Base-by-base conservation (phyloP, 177 flowering plant genomes). In the Vitis hybrid region DNA sequence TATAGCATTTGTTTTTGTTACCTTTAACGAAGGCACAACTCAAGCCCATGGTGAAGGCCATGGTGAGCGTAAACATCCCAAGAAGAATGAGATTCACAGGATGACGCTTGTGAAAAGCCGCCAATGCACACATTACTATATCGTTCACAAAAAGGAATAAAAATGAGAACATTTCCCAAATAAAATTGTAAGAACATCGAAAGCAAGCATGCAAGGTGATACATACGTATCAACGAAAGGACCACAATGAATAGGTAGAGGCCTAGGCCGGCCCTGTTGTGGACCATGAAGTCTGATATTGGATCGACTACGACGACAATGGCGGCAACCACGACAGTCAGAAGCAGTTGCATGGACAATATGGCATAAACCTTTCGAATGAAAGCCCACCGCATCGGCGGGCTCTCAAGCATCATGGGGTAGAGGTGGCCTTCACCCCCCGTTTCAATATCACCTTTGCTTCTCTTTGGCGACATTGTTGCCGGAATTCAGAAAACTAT, bases 331-430 rank as follows among this genome's bases (percentile, higher is more conserved):
- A 71, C 87, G n/a, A 74, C 69, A 30, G 94, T 92, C 67, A 86
- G 64, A 40, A 91, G 78, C 58, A 92, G 61, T 66, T 92, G 98
- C 12, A 83, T 6, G 65, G 84, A 46, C 1, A 91, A 8, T 66
- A 92, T 88, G 0, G 70, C 11, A 72, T 90, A 92, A 11, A 92
- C 88, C 65, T 92, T 92, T 2, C 95, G 79, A 35, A 92, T 90
- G 76, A 90, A 90, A 1, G 83, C 83, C 95, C 94, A 90, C 3
- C 92, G 80, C 27, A 88, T 59, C 68, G 81, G 65, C 0, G 91
- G 88, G 35, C 32, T 62, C 72, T 91, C 94, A 15, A 52, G 14
- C 91, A 87, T 86, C 56, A 3, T 69, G 2, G 96, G 94, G 70
- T 90, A 89, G n/a, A 89, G 78, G 11, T 27, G 72, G 14, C 55